phyloP scores from a whole-genome alignment of 495 filamentous ascomycete genomes.

The Emericellopsis terricola region DNA sequence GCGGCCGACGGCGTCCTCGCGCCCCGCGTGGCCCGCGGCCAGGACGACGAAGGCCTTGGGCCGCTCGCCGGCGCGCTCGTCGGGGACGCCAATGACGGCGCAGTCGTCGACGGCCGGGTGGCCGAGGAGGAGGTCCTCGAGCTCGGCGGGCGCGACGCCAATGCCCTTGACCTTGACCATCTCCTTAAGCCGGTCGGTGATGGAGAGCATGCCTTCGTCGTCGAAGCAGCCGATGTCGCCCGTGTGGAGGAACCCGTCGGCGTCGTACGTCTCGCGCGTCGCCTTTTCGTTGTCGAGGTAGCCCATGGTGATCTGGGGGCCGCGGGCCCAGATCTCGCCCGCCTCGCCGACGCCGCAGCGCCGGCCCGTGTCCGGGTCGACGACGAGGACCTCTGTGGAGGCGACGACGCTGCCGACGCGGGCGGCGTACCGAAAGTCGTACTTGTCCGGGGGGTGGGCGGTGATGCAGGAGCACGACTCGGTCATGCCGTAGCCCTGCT shows the following conservation, averaged over 20 bases:
- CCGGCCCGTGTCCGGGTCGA: constrained; percentile 21
- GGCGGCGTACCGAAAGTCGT: background rate
- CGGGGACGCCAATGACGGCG: constrained; percentile 38
- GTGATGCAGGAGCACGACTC: constrained; percentile 9
- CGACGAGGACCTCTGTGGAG: constrained; percentile 46
- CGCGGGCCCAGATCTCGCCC: constrained; percentile 36
- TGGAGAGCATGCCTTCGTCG: constrained; percentile 41
- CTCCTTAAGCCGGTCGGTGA: constrained; percentile 64
- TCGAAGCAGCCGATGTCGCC: constrained; percentile 47
- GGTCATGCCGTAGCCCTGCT: constrained; percentile 33
- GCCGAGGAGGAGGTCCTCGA: constrained; percentile 44
- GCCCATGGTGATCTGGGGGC: constrained; percentile 38
- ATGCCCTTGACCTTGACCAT: constrained; percentile 63
- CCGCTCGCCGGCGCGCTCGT: constrained; percentile 41
- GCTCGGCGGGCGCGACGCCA: constrained; percentile 50
- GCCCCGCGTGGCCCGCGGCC: constrained; percentile 15
- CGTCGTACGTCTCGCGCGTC: constrained; percentile 35
- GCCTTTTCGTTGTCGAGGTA: constrained; percentile 18
- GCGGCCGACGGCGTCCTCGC: constrained; percentile 10
- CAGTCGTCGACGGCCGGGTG: constrained; percentile 40
- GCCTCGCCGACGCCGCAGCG: constrained; percentile 26
- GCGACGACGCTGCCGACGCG: constrained; percentile 47
- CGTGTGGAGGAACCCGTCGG: constrained; percentile 44
- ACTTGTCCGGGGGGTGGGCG: background rate
- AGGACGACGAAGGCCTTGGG: constrained; percentile 48